Base-by-base conservation (phyloP, 176 grass and related monocot genomes). In the Alloteropsis semialata region DNA sequence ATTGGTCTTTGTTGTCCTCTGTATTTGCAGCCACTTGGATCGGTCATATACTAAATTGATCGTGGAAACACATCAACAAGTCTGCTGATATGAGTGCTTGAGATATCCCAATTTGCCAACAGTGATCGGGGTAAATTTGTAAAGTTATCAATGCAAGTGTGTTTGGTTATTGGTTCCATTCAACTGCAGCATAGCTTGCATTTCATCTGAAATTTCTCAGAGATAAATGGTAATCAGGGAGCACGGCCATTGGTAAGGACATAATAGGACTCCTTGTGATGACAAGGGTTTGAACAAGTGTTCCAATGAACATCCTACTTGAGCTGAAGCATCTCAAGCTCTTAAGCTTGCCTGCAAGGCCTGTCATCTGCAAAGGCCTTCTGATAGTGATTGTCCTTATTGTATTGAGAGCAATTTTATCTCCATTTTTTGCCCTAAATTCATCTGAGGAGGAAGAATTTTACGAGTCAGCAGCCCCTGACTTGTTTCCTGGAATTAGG, bases 241-340 rank as follows among this genome's bases (percentile, higher is more conserved):
- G 9, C 17, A 39, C 19, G n/a, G 36, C 17, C 0, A 2, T 4
- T 38, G 30, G 39, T 28, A 58, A 32, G 30, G 46, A 29, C 29
- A 81, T 82, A 41, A 61, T 34, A 43, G 7, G 25, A 51, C 24
- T 49, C 39, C 15, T 30, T 76, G 66, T 42, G 51, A 86, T 85
- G 73, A 86, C 30, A 86, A 82, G 48, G 57, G 33, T 54, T 67
- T 78, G 56, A 66, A 72, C 2, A 15, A 73, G 25, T 77, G 80
- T 57, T 83, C 50, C 79, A 33, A 87, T 90, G 88, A 87, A 79
- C 42, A 79, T 67, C 60, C 33, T 86, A 83, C 58, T 83, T 37
- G 84, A 90, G 14, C 73, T 87, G 50, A 90, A 87, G 80, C 79
- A 79, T 78, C 84, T 90, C 74, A 90, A 79, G 74, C 88, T 87